Evolutionary conservation across 2,329 filamentous ascomycete genomes (phyloP), one percentile per base, ranked within the genome.

Genomic region (Leptodontidium sp.): DNA sequence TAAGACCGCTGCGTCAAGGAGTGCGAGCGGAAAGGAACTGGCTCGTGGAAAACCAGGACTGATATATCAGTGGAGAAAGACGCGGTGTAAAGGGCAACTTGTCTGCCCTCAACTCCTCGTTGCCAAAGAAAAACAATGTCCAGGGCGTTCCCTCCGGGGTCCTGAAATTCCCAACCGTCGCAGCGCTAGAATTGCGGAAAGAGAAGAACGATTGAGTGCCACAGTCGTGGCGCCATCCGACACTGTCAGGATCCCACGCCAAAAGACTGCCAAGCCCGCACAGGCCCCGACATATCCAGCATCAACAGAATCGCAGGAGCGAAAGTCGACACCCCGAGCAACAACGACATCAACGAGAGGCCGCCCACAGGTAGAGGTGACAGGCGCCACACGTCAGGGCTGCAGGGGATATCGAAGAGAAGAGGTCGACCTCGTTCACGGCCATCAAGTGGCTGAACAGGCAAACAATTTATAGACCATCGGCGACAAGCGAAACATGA

Each of bases 111-210:
- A 61, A 61, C 57, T 61, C 57, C 24, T 43, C 57, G 32, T 14
- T 45, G 38, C 57, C 38, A 61, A 61, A 14, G 35, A 61, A 45
- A n/a, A 61, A 40, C 35, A 40, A 43, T 61, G 24, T 32, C 29
- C 35, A 9, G 24, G 57, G 15, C 38, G 57, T 61, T 32, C 24
- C 57, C 21, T 21, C 21, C 21, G 21, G 21, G 21, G 21, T 1
- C 21, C 21, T 21, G 21, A 21, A 21, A 21, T 21, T 21, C 21
- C 21, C 57, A 61, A 17, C 21, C 32, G 57, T 26, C 14, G 38
- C 38, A 61, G 57, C 35, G 57, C 57, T 61, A 61, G 57, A 61
- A 61, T 61, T 61, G 35, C 35, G 57, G 57, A 61, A 40, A 61
- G 35, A 61, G 57, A 61, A 40, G 24, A 61, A 61, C 57, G 57